phyloP scores from a whole-genome alignment of 2,329 filamentous ascomycete genomes.

The Alternaria incomplexa region DNA sequence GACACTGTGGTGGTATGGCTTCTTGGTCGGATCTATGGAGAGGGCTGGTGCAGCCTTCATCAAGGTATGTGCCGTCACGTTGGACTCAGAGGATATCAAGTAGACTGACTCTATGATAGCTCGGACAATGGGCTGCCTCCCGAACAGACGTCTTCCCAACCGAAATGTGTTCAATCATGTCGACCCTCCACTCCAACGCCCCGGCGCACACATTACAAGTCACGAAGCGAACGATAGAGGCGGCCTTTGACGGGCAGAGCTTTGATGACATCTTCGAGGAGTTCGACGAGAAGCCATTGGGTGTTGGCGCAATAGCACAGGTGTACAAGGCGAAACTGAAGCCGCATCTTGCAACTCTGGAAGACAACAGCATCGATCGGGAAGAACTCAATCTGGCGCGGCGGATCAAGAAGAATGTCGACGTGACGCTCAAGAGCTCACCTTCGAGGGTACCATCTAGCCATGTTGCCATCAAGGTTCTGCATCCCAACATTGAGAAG shows the following conservation, averaged over 20 bases:
- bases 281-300: conserved; percentile 86
- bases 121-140: conserved; percentile 98
- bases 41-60: conserved; percentile 94
- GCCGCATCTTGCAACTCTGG: conserved; percentile 71
- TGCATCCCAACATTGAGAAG: conserved; percentile 89
- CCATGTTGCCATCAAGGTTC: conserved; percentile 94
- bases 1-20: conserved; percentile 92
- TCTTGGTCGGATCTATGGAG: conserved; percentile 89
- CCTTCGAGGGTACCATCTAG: conserved; percentile 85
- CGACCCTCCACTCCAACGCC: conserved; percentile 90
- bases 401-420: conserved; percentile 80
- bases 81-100: background rate
- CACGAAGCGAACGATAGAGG: conserved; percentile 79
- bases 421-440: conserved; percentile 83
- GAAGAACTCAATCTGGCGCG: conserved; percentile 66
- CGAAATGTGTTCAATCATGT: conserved; percentile 92
- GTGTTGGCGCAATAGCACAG: conserved; percentile 95
- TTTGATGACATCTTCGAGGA: conserved; percentile 97
- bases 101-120: conserved; percentile 55
- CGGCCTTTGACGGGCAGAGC: conserved; percentile 77
- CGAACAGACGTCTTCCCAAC: conserved; percentile 94
- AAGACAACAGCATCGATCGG: conserved; percentile 60
- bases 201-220: conserved; percentile 84
- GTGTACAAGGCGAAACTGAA: conserved; percentile 96
- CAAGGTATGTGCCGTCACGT: conserved; percentile 65